A percentile compares a stretch with the other conserved stretches of the same genome.
phyloP scores from a whole-genome alignment of 2,329 filamentous ascomycete genomes.

The Alternaria ethzedia region DNA sequence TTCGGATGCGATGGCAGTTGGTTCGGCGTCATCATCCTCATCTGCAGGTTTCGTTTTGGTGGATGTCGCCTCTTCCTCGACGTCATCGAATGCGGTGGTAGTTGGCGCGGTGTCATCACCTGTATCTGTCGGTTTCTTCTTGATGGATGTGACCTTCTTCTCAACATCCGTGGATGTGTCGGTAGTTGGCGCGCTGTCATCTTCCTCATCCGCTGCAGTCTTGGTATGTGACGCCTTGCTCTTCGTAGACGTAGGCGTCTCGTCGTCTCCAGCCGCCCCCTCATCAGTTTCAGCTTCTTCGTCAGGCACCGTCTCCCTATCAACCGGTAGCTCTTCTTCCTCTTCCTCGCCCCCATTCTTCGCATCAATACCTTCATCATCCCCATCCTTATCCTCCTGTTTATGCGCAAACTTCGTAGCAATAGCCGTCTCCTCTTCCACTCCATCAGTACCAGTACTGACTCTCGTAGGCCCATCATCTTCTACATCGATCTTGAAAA shows the following conservation, averaged over 20 bases:
- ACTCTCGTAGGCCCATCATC: background rate
- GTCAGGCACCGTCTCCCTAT: background rate
- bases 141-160: background rate
- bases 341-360: background rate
- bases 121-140: too few species aligned
- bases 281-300: background rate
- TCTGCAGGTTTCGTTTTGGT: background rate
- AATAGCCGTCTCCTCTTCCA: background rate
- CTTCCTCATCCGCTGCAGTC: background rate
- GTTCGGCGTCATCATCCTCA: background rate
- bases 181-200: background rate
- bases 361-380: too few species aligned
- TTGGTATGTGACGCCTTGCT: background rate
- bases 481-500: background rate
- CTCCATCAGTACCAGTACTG: fast-evolving
- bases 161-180: background rate
- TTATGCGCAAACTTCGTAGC: background rate
- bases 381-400: background rate
- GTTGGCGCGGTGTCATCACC: background rate
- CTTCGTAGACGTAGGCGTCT: background rate
- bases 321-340: background rate
- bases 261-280: background rate
- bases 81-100: fast-evolving
- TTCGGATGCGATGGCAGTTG: fast-evolving
- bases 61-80: background rate